Evolutionary conservation across 306 rosid genomes (phyloP), one percentile per base, ranked within the genome.

Genomic region (Trichosanthes truncata): DNA sequence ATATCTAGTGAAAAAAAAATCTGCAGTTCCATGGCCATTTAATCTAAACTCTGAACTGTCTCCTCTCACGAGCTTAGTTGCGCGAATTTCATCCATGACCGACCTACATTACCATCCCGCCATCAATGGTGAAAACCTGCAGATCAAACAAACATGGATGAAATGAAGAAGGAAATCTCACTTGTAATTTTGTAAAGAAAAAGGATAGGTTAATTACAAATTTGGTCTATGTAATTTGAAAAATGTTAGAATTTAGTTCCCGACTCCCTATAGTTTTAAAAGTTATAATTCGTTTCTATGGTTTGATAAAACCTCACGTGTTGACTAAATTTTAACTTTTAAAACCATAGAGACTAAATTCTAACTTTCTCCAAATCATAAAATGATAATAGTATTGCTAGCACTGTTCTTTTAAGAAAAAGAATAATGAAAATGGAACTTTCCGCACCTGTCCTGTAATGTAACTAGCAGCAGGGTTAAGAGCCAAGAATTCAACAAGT

Each of bases 401-500:
- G 33, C 10, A 11, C 33, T 1, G 31, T 55, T 55, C 20, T 13
- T 4, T 18, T 53, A 53, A 4, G 4, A 12, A 53, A 21, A 1
- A 25, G 13, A 26, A 6, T 68, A 11, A 38, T 12, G 12, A 78
- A n/a, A 73, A 69, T 21, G 35, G 14, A 18, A 26, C 21, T 52
- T 6, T 21, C 35, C 81, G 49, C 15, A 94, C 98, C 98, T 95
- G 97, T 77, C 98, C 97, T 65, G 98, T 95, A 63, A 95, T 90
- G 87, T 93, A 95, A 82, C 94, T 83, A 80, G 97, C 89, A 11
- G 97, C 97, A 67, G 91, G 96, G 82, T 81, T 87, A 60, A 95
- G 93, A 74, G 97, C 98, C 90, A 95, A 90, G 79, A 95, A 93
- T 83, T 95, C 93, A 83, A 95, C 97, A 41, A 95, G 89, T 77